Evolutionary conservation across 345 rosid genomes (phyloP), one percentile per base, ranked within the genome.

Genomic region (Luvunga scandens): DNA sequence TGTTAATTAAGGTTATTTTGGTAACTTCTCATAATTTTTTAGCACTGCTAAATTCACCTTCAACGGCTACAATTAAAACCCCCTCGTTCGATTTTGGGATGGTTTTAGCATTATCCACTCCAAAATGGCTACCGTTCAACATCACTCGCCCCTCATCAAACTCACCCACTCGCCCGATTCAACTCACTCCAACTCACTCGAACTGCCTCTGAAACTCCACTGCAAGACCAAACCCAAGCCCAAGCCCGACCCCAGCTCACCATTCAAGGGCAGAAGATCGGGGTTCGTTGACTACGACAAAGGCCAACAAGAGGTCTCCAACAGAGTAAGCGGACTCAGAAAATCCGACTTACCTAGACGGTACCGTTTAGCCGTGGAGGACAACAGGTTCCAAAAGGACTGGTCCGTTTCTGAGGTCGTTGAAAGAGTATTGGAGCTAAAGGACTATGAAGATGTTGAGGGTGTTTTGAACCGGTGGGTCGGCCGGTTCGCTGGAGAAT

Each of bases 371-470:
- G 82, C 87, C 4, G 94, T 90, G 2, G 83, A 84, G 67, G 86
- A 84, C 38, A 90, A 95, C 79, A 86, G 95, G 79, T 91, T 93
- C 86, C 98, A 95, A 87, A 91, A 85, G 86, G 97, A 95, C 87
- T 95, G 95, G 97, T 81, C 81, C 28, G 82, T 95, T n/a, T 90
- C 97, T 30, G 90, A 91, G 70, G 91, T 95, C 10, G 93, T 87
- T 63, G 78, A 89, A 21, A 83, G 79, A 66, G 84, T 93, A 28
- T 39, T 91, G 72, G 86, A 81, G 80, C 91, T 93, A 82, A 82
- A 83, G 59, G 90, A 80, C 9, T 82, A 85, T 88, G 90, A 89
- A 25, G 81, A 89, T 78, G 88, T 91, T 38, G 90, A 91, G 48
- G 86, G 75, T 2, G 78, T 93, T 71, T 85, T 95, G 77, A 95